Conservation (phyloP, 805 yeast genomes). For the Wickerhamiella shivajii region DNA sequence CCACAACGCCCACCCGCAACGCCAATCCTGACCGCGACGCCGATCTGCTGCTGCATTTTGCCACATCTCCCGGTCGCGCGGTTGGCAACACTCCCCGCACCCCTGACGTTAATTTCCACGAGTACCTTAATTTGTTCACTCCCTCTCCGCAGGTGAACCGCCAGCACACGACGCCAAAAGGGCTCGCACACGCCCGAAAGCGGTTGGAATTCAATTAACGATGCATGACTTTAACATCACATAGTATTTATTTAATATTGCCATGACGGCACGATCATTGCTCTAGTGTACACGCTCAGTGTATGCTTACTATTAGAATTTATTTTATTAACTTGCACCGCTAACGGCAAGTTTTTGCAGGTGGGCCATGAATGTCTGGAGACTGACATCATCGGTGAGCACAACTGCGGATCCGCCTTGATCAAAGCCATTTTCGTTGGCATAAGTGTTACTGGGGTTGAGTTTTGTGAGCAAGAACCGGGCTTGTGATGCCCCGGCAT, state of each 20-base stretch:
- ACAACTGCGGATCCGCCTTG: constrained; percentile 58
- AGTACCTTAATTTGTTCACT: constrained; percentile 63
- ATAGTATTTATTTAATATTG: no score
- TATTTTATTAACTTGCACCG: constrained; percentile 18
- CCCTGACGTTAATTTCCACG: constrained; percentile 57
- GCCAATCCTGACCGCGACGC: constrained; percentile 52
- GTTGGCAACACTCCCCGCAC: constrained; percentile 25
- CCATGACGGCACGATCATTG: no score
- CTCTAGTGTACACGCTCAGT: no score
- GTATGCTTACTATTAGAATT: not conserved
- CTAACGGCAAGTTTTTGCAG: constrained; percentile 78
- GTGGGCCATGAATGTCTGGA: constrained; percentile 91
- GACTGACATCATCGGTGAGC: constrained; percentile 88
- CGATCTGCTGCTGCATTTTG: constrained; percentile 62
- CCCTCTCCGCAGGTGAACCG: constrained; percentile 33
- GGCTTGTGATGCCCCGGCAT: constrained; percentile 97
- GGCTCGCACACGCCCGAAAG: constrained; percentile 9
- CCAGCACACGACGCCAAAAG: constrained; percentile 7
- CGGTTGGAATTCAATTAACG: constrained; percentile 8
- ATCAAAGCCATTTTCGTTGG: constrained; percentile 35
- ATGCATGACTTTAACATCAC: no score
- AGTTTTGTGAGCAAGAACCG: constrained; percentile 88
- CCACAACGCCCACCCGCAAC: constrained; percentile 6
- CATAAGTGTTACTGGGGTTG: constrained; percentile 82
- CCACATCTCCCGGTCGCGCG: constrained; percentile 56